Evolutionary conservation across 2,329 filamentous ascomycete species (phyloP).

Genomic region (Fusarium citri): DNA sequence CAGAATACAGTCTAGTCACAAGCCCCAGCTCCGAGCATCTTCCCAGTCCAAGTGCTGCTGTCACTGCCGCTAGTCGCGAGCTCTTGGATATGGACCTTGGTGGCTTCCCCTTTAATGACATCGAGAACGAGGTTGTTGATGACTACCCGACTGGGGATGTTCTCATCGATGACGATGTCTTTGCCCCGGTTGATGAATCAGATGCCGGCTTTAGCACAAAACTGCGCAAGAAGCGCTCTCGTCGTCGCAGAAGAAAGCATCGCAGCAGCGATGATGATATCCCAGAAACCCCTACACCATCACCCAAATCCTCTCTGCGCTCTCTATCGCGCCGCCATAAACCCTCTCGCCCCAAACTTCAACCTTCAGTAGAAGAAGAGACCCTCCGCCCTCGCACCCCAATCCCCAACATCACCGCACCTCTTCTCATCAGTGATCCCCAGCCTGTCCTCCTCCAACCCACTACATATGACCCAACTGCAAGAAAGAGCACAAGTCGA

Average conservation of each 20-base stretch:
- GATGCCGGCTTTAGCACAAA: constrained; percentile 59
- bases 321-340: constrained; percentile 44
- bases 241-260: constrained; percentile 54
- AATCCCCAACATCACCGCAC: constrained; percentile 59
- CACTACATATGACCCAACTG: constrained; percentile 64
- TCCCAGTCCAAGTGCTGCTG: constrained; percentile 64
- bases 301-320: constrained; percentile 34
- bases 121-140: constrained; percentile 50
- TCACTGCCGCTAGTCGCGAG: constrained; percentile 64
- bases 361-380: constrained; percentile 43
- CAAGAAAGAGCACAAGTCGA: constrained; percentile 26
- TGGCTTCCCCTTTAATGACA: constrained; percentile 52
- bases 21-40: constrained; percentile 54
- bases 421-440: constrained; percentile 61
- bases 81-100: constrained; percentile 57
- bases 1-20: constrained; percentile 51
- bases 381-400: constrained; percentile 45
- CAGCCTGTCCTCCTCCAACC: constrained; percentile 68
- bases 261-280: constrained; percentile 46
- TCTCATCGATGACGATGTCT: constrained; percentile 26
- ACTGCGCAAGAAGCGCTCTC: constrained; percentile 59
- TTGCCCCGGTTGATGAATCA: constrained; percentile 28
- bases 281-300: constrained; percentile 32
- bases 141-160: constrained; percentile 48
- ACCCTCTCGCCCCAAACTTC: constrained; percentile 42